Evolutionary conservation across 768 basidiomycete genomes (phyloP).

Genomic region (Mycena albidolilacea): DNA sequence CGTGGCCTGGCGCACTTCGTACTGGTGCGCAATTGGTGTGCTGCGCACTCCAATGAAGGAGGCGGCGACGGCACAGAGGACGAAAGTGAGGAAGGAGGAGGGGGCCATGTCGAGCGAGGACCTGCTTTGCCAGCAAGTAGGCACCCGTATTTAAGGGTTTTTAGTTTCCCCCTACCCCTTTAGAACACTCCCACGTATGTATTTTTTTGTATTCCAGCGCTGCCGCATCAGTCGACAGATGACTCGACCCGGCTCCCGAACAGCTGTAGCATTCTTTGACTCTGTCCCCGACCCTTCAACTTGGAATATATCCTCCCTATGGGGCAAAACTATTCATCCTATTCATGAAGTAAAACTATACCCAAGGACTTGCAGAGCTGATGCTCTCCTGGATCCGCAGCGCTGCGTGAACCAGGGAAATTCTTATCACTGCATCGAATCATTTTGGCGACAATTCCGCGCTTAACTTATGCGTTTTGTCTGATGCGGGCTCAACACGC

Average conservation of each 20-base stretch:
- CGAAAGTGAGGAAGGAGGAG: constrained; percentile 11
- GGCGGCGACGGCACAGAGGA: constrained; percentile 9
- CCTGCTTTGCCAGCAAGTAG: constrained; percentile 10
- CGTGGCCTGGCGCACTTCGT: constrained; percentile 8
- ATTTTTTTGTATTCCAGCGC: constrained; percentile 11
- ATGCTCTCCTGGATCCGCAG: neutral
- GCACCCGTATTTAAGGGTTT: constrained; percentile 10
- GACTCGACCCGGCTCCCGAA: constrained; percentile 10
- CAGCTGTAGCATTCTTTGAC: constrained; percentile 8
- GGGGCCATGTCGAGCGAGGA: constrained; percentile 6
- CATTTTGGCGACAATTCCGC: constrained; percentile 8
- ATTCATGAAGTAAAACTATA: constrained; percentile 9
- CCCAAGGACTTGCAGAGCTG: constrained; percentile 12
- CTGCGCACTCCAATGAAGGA: constrained; percentile 14
- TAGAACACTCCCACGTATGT: constrained; percentile 10
- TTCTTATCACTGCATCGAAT: constrained; percentile 10
- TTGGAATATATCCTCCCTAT: constrained; percentile 6
- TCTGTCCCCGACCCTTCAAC: constrained; percentile 8
- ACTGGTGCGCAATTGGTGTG: constrained; percentile 15
- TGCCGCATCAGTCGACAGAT: constrained; percentile 6
- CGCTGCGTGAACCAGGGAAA: constrained; percentile 2
- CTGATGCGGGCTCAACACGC: constrained; percentile 10
- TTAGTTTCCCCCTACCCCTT: neutral
- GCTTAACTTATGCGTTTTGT: neutral
- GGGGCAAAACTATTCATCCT: constrained; percentile 7